Base-by-base conservation (phyloP, 2,329 filamentous ascomycete species). In the Neospermospora avenae region DNA sequence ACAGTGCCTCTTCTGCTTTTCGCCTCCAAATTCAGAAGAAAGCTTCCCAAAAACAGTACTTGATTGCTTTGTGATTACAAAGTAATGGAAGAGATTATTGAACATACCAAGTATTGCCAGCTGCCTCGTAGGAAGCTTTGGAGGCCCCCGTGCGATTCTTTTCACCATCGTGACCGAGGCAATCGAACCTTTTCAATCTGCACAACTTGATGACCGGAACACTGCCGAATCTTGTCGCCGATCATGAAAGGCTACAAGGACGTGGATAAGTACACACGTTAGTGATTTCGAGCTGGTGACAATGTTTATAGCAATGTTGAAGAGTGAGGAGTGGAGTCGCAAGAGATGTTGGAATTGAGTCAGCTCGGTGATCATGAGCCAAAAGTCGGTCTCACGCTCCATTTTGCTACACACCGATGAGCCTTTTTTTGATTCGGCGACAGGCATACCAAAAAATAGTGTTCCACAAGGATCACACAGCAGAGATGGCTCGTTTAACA, bases 101-200 rank as follows among this genome's bases (percentile, higher is more conserved):
- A 57, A 71, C 82, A 79, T 81, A 92, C 89, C 86, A 65, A 96
- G 77, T 71, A 96, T 92, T 45, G 85, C 77, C 70, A 96, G 79
- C 77, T 96, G 91, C 80, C 86, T 84, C 44, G 84, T 79, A 0
- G 91, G 90, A 79, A 95, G 80, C 78, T 86, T 89, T 25, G 85
- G 82, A 64, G 63, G 62, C 10, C 62, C 65, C 56, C 73, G 74
- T 58, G 66, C 67, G 60, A 63, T 68, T 62, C 65, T 65, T 58
- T 68, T 65, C 56, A 57, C 55, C 65, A 67, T 70, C 44, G 16
- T 64, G 59, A 58, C 28, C 39, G 55, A 35, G 45, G 63, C 13
- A 58, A 58, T 25, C 59, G 44, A 56, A 56, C 55, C 58, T 63
- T 62, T 28, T 65, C 58, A 56, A 60, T 46, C 45, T 54, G 49